A percentile compares a stretch with the other conserved stretches of the same genome.
Conservation (phyloP, 1,284 basidiomycete genomes). For the Boletellus deceptivus region DNA sequence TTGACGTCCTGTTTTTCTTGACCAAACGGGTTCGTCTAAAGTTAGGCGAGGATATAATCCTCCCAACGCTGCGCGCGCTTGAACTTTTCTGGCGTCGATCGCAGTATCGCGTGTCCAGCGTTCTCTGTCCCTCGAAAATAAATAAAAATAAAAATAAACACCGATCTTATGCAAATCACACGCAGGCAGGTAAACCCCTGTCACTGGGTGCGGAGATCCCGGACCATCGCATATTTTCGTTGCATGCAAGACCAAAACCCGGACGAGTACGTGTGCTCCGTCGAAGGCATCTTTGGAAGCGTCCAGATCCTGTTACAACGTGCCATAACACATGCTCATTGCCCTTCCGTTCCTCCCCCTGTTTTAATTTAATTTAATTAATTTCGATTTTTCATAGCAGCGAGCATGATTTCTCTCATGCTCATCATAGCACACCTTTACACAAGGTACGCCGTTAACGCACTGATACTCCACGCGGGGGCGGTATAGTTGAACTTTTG, state of each 20-base stretch:
- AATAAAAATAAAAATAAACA: too few relatives aligned
- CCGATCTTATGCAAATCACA: too few relatives aligned
- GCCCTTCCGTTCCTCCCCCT: too few relatives aligned
- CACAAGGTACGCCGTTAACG: slow-evolving; percentile 34
- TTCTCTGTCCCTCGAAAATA: too few relatives aligned
- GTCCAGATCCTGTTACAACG: slow-evolving; percentile 15
- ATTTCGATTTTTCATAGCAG: too few relatives aligned
- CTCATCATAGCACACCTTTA: background rate
- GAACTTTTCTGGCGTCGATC: slow-evolving; percentile 77
- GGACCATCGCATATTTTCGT: slow-evolving; percentile 63
- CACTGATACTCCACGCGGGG: slow-evolving; percentile 56
- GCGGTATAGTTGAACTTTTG: slow-evolving; percentile 56
- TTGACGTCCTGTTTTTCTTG: background rate
- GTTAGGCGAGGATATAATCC: slow-evolving; percentile 86
- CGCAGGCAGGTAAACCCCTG: slow-evolving; percentile 53
- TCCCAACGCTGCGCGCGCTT: slow-evolving; percentile 80
- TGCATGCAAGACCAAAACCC: slow-evolving; percentile 71
- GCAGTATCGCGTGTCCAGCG: slow-evolving; percentile 42
- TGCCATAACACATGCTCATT: background rate
- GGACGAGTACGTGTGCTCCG: slow-evolving; percentile 44
- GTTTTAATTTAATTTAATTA: too few relatives aligned
- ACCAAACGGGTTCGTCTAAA: slow-evolving; percentile 14
- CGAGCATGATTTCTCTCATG: background rate
- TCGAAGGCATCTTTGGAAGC: slow-evolving; percentile 34
- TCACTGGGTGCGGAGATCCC: slow-evolving; percentile 65